Evolutionary conservation across 1,284 basidiomycete genomes (phyloP), one percentile per base, ranked within the genome.

Genomic region (Leccinum fuscescens): DNA sequence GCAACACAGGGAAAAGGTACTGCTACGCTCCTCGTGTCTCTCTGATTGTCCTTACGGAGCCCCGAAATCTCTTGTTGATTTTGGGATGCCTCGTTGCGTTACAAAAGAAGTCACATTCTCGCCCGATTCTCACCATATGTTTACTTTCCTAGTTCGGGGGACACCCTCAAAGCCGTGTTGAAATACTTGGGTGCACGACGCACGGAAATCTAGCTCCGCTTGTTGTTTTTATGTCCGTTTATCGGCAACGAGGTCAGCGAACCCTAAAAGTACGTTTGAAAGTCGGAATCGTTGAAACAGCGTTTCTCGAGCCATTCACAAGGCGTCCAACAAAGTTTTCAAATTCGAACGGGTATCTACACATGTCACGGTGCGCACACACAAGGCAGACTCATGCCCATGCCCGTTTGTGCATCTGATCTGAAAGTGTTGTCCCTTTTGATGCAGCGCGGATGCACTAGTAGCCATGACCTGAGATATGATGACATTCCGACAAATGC

Each of bases 21-120:
- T 58, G 57, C 65, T 55, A 55, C 53, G 5, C 11, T 14, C 54
- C 11, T 31, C 58, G 55, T 49, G 37, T 48, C 39, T 35, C 14
- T 17, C n/a, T 29, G 56, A 27, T 51, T 56, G 55, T 63, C 59
- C 58, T 27, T 14, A 49, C 50, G 17, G 50, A 44, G 31, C 4
- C 27, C 44, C 42, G 17, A 60, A 56, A 46, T 33, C 46, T 53
- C 35, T 48, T 33, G 4, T 29, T 53, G 57, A 58, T 46, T 20
- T 37, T 42, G 50, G 49, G 53, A 27, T 52, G 59, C 62, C 60
- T 68, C 62, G 67, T 70, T 69, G 65, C 61, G 56, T 59, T 50
- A 31, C 56, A 55, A 37, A 57, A 42, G 29, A 22, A 11, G 50
- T 17, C 22, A 37, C 31, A 20, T 49, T 24, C 14, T 57, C 11